phyloP scores from a whole-genome alignment of 257 asterid genomes.

The Solanum appendiculatum region DNA sequence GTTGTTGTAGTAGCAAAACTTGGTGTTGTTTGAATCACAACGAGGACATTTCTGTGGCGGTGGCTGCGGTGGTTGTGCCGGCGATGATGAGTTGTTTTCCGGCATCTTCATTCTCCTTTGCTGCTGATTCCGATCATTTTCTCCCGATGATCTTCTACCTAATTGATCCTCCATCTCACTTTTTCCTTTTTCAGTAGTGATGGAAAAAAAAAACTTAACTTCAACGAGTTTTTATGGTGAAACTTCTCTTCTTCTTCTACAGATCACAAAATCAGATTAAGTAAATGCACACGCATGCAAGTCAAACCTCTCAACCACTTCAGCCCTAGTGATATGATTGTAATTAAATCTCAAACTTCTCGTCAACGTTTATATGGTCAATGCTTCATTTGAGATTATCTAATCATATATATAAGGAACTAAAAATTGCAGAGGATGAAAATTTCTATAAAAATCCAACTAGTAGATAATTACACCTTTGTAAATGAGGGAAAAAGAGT shows the following conservation, averaged over 20 bases:
- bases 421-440: background rate
- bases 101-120: conserved; percentile 19
- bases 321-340: background rate
- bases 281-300: background rate
- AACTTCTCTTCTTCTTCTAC: background rate
- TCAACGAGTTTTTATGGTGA: background rate
- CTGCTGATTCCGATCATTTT: conserved; percentile 9
- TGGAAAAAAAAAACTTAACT: background rate
- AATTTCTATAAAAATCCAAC: background rate
- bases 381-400: background rate
- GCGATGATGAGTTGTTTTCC: background rate
- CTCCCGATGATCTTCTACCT: background rate
- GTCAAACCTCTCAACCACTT: background rate
- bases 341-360: background rate
- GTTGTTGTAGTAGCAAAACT: conserved; percentile 28
- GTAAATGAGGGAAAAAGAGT: background rate
- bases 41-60: conserved; percentile 24
- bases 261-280: background rate
- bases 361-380: background rate
- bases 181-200: background rate
- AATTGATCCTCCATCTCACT: conserved; percentile 19
- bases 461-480: background rate
- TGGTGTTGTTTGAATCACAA: conserved; percentile 21
- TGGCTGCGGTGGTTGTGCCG: background rate
- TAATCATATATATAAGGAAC: background rate